These are phyloP conservation scores for Eragrostis tef DNA, from an alignment of 202 grass and related monocot species.

Conservation along the genomic window DNA sequence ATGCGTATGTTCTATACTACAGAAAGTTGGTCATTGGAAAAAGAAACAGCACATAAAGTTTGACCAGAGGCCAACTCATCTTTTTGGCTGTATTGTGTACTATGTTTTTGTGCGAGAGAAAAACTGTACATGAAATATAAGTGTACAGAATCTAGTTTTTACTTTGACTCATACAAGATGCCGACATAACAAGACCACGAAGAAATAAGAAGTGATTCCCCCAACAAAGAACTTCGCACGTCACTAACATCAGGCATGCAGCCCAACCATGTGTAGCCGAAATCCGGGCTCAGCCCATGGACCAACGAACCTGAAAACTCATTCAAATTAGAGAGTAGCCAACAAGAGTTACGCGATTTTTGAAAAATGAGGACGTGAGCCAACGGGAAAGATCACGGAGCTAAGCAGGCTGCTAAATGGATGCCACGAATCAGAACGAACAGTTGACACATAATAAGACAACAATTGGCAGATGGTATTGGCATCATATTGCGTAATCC, in stretches of 20 bases:
- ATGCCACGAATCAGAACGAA: background rate
- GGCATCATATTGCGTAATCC: conserved; percentile 9
- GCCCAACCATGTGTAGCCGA: background rate
- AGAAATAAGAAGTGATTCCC: background rate
- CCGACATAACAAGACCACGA: background rate
- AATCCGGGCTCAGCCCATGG: background rate
- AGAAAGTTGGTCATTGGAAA: background rate
- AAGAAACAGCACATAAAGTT: background rate
- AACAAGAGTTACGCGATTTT: too few relatives aligned
- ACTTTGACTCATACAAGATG: background rate
- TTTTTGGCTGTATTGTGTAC: background rate
- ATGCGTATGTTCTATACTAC: background rate
- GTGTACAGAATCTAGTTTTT: background rate
- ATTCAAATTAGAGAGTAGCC: background rate
- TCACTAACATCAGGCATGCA: background rate
- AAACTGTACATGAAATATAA: background rate
- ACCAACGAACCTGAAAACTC: background rate
- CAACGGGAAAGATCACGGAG: background rate
- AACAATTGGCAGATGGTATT: background rate
- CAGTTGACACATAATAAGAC: background rate
- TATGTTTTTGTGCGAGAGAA: background rate
- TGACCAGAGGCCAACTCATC: background rate
- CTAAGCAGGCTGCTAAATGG: background rate
- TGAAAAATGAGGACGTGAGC: background rate
- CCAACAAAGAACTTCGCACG: too few relatives aligned